These are phyloP conservation scores for Amorphotheca resinae DNA, from an alignment of 495 filamentous ascomycete species.

Conservation along the genomic window DNA sequence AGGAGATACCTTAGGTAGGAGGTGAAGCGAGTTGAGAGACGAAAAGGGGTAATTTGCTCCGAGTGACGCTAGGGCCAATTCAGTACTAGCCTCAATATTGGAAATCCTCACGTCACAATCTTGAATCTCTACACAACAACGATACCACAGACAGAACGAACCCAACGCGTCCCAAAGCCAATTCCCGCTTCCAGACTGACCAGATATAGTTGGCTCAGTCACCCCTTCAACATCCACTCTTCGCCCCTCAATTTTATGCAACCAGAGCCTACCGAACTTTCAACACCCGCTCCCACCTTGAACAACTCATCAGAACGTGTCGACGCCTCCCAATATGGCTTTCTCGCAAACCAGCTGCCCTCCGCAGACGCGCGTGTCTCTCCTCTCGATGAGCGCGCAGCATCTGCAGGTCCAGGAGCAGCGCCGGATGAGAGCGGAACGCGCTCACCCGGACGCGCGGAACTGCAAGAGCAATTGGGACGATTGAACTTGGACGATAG, in stretches of 20 bases:
- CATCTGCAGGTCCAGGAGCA: slow-evolving; percentile 21
- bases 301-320: slow-evolving; percentile 30
- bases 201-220: slow-evolving; percentile 21
- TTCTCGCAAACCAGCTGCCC: slow-evolving; percentile 35
- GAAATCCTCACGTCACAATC: neutral
- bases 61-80: neutral
- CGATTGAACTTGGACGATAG: slow-evolving; percentile 23
- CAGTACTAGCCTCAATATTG: neutral
- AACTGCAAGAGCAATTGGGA: slow-evolving; percentile 23
- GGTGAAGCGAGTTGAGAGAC: no score
- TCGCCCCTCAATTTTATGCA: slow-evolving; percentile 73
- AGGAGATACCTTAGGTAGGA: no score
- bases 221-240: slow-evolving; percentile 9
- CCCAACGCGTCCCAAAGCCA: slow-evolving; percentile 3
- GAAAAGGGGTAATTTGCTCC: no score
- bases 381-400: slow-evolving; percentile 20
- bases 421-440: slow-evolving; percentile 8
- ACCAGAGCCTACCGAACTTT: slow-evolving; percentile 56
- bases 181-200: slow-evolving; percentile 17
- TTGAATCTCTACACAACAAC: neutral
- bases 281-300: slow-evolving; percentile 37
- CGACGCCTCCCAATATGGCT: slow-evolving; percentile 64
- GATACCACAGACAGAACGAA: neutral
- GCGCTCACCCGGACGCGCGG: slow-evolving; percentile 11
- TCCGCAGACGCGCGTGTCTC: slow-evolving; percentile 24